Percentiles rank a stretch among this genome's conserved stretches.
Evolutionary conservation across 1,284 basidiomycete genomes (phyloP).

Genomic region (Sporisorium exsertum): DNA sequence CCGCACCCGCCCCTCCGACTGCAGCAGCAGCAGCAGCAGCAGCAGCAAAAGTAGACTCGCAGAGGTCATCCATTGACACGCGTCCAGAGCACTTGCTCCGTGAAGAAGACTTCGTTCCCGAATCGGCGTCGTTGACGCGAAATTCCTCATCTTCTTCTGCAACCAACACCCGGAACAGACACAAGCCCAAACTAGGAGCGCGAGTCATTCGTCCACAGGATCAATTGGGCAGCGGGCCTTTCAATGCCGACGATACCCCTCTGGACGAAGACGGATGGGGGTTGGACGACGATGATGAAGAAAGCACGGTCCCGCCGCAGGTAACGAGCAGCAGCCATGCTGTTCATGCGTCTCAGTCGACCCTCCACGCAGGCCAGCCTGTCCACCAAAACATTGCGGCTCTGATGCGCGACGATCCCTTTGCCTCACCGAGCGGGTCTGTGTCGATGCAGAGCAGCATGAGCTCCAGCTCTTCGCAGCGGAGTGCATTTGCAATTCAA

Average conservation of each 20-base stretch:
- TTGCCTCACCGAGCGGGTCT: conserved; percentile 27
- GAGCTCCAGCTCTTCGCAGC: conserved; percentile 37
- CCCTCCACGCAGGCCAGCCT: not conserved
- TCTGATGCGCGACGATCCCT: conserved; percentile 13
- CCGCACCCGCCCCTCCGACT: not conserved
- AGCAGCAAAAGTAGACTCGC: conserved; percentile 8
- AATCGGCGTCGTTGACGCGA: conserved; percentile 26
- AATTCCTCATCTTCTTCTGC: conserved; percentile 38
- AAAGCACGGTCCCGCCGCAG: not conserved
- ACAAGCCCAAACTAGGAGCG: conserved; percentile 50
- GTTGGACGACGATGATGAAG: conserved; percentile 52
- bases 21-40: too few relatives aligned
- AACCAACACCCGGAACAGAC: conserved; percentile 22
- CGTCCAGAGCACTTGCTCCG: conserved; percentile 21
- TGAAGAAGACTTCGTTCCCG: conserved; percentile 20
- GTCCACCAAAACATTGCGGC: conserved; percentile 18
- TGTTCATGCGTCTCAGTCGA: not conserved
- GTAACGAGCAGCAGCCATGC: not conserved
- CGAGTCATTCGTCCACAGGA: conserved; percentile 54
- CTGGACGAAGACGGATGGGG: conserved; percentile 54
- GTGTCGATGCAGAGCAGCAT: conserved; percentile 27
- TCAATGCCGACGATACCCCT: conserved; percentile 45
- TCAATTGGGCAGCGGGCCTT: conserved; percentile 59
- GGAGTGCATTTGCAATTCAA: conserved; percentile 27
- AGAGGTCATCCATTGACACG: conserved; percentile 18